Evolutionary conservation across 176 grass and related monocot genomes (phyloP).

Genomic region (Tuctoria greenei): DNA sequence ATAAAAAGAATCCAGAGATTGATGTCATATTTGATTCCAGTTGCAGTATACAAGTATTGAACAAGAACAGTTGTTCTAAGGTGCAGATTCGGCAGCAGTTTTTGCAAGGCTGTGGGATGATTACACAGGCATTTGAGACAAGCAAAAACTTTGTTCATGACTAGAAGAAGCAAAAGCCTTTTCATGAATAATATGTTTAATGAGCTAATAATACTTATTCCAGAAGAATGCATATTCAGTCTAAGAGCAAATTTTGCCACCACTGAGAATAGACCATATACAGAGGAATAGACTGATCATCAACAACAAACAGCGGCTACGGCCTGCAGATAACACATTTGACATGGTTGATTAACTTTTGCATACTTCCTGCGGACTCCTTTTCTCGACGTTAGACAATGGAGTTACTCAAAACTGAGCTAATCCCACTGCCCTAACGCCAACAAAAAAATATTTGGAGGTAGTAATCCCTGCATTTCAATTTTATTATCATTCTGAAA

Average conservation of each 20-base stretch:
- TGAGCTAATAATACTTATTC: not conserved
- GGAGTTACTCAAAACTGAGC: no score
- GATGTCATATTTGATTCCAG: not conserved
- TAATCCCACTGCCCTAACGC: no score
- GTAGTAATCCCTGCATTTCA: no score
- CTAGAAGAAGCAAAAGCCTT: not conserved
- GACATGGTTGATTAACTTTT: no score
- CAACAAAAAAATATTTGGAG: no score
- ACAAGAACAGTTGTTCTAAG: not conserved
- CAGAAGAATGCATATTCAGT: not conserved
- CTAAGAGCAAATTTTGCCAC: slow-evolving; percentile 22
- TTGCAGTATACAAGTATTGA: slow-evolving; percentile 21
- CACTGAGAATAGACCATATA: not conserved
- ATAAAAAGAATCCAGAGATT: not conserved
- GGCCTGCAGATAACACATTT: no score
- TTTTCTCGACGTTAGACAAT: no score
- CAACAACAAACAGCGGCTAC: not conserved
- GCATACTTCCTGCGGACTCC: no score
- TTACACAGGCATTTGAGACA: not conserved
- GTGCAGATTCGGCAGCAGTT: not conserved
- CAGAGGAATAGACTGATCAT: slow-evolving; percentile 7
- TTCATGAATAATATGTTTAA: not conserved
- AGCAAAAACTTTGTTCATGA: not conserved
- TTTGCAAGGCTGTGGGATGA: not conserved
- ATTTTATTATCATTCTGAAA: no score